Conservation (phyloP, 2,329 filamentous ascomycete species). For the Tolypocladium pustulatum region DNA sequence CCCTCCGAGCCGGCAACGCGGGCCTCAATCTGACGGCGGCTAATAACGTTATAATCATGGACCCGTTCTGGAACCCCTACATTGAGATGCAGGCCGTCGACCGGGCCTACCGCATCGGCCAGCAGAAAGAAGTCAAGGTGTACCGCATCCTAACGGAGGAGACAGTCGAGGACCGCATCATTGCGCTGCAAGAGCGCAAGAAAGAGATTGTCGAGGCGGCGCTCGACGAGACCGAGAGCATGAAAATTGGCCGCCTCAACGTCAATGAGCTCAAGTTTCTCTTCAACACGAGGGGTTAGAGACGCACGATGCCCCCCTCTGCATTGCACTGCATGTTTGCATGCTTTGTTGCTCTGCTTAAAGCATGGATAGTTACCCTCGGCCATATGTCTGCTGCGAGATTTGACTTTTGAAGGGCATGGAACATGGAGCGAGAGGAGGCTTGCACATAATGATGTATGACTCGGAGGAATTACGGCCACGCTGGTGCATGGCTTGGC, state of each 20-base stretch:
- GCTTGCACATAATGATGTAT: background rate
- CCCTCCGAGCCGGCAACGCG: slow-evolving; percentile 69
- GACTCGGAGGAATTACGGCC: background rate
- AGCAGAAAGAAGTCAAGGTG: slow-evolving; percentile 61
- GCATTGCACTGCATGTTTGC: background rate
- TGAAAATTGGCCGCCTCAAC: slow-evolving; percentile 55
- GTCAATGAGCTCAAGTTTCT: slow-evolving; percentile 59
- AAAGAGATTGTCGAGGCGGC: slow-evolving; percentile 66
- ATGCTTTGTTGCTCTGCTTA: too few species aligned
- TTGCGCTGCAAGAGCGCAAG: slow-evolving; percentile 70
- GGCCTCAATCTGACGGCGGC: slow-evolving; percentile 79
- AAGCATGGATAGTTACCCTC: background rate
- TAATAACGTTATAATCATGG: slow-evolving; percentile 78
- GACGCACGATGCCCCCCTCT: background rate
- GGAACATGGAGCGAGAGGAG: background rate
- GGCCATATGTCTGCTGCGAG: background rate
- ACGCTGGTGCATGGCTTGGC: background rate
- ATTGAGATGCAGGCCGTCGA: slow-evolving; percentile 90
- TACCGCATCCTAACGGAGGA: slow-evolving; percentile 67
- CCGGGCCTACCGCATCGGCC: slow-evolving; percentile 79
- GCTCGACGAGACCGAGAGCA: slow-evolving; percentile 63
- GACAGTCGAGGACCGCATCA: slow-evolving; percentile 83
- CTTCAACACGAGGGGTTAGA: slow-evolving; percentile 32
- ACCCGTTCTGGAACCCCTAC: slow-evolving; percentile 92
- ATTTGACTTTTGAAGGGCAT: background rate